A percentile compares a stretch with the other conserved stretches of the same genome.
Conservation (phyloP, 1,139 yeast genomes). For the Scheffersomyces lignicola region DNA sequence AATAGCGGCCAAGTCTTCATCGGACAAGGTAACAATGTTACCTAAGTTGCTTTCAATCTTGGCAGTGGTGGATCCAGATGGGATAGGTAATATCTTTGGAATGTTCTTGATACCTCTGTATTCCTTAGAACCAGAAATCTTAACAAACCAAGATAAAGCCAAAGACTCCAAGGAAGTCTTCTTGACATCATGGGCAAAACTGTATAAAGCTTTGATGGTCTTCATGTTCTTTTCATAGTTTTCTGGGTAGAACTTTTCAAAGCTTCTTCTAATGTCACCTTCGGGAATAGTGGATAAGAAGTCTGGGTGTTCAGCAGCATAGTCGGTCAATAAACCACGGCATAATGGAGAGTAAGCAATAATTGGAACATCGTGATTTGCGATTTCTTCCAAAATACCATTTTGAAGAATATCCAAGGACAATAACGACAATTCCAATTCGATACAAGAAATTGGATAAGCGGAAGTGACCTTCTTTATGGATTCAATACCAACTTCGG, state of each 20-base stretch:
- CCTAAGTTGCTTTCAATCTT: slow-evolving; percentile 63
- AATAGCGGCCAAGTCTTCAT: slow-evolving; percentile 52
- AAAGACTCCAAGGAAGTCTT: slow-evolving; percentile 61
- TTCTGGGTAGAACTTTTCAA: slow-evolving; percentile 64
- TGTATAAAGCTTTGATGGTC: slow-evolving; percentile 44
- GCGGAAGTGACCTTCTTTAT: slow-evolving; percentile 53
- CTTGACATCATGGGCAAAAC: slow-evolving; percentile 44
- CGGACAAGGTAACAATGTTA: slow-evolving; percentile 42
- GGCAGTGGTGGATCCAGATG: slow-evolving; percentile 62
- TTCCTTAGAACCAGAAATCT: slow-evolving; percentile 27
- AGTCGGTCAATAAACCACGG: slow-evolving; percentile 75
- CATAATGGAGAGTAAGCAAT: slow-evolving; percentile 82
- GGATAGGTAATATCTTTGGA: slow-evolving; percentile 72
- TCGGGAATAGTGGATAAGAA: slow-evolving; percentile 42
- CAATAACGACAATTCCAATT: slow-evolving; percentile 72
- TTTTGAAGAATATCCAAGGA: slow-evolving; percentile 57
- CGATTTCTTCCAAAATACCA: slow-evolving; percentile 60
- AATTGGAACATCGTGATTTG: slow-evolving; percentile 53
- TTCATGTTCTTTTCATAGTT: slow-evolving; percentile 51
- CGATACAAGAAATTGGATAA: slow-evolving; percentile 63
- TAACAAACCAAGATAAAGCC: slow-evolving; percentile 71
- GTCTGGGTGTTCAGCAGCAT: slow-evolving; percentile 38
- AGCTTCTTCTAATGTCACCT: slow-evolving; percentile 53
- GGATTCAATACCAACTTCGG: slow-evolving; percentile 66
- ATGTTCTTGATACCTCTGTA: slow-evolving; percentile 38